A percentile compares a stretch with the other conserved stretches of the same genome.
Evolutionary conservation across 768 basidiomycete species (phyloP).

Genomic region (Lentinula sp.): DNA sequence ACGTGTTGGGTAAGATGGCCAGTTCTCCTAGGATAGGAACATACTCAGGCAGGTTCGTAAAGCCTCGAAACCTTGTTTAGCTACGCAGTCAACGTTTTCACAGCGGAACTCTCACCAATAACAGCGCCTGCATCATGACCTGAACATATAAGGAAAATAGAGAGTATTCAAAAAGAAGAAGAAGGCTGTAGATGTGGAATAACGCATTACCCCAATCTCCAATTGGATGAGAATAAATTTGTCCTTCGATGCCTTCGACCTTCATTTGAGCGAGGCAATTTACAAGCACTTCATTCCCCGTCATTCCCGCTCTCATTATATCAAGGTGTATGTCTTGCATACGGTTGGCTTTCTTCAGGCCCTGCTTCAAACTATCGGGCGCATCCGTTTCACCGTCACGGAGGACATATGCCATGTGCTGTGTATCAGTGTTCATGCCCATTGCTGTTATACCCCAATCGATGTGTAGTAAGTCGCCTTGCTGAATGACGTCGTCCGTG

Average conservation of each 20-base stretch:
- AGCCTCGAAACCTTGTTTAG: conserved; percentile 21
- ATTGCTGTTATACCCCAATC: conserved; percentile 51
- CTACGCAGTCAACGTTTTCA: too few relatives aligned
- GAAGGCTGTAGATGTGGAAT: neutral
- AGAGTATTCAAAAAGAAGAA: neutral
- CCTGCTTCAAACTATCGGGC: conserved; percentile 37
- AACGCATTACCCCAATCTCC: conserved; percentile 40
- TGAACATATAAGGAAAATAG: neutral
- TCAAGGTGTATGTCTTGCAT: conserved; percentile 46
- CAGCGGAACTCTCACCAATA: conserved; percentile 28
- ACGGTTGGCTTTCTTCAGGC: conserved; percentile 38
- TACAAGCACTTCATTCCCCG: conserved; percentile 40
- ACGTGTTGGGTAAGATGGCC: conserved; percentile 40
- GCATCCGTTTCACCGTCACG: conserved; percentile 35
- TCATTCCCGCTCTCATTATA: conserved; percentile 37
- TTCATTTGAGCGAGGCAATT: conserved; percentile 38
- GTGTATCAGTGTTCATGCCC: conserved; percentile 51
- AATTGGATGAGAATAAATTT: conserved; percentile 49
- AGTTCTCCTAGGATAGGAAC: conserved; percentile 45
- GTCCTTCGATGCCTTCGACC: conserved; percentile 37
- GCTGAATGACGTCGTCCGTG: conserved; percentile 31
- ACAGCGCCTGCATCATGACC: conserved; percentile 43
- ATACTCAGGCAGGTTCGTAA: conserved; percentile 35
- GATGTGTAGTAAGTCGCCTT: conserved; percentile 48
- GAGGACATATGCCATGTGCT: conserved; percentile 52